Conservation (phyloP, 2,329 filamentous ascomycete genomes). For the Aspergillus quadrilineatus region DNA sequence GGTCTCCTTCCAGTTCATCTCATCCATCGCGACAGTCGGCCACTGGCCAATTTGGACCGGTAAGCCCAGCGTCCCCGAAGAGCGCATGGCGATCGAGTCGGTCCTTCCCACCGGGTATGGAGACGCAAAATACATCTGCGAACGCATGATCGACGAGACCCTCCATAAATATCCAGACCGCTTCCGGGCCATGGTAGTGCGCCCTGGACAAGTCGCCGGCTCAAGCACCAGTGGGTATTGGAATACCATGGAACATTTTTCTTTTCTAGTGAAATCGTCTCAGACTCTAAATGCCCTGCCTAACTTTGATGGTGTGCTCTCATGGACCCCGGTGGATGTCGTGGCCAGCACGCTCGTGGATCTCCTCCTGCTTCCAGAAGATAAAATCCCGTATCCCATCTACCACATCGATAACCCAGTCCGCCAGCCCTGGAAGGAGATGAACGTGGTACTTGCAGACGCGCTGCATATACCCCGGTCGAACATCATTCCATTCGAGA, state of each 20-base stretch:
- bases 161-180: constrained; percentile 42
- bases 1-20: constrained; percentile 42
- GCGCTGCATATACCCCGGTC: constrained; percentile 31
- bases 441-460: constrained; percentile 35
- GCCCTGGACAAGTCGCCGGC: constrained; percentile 56
- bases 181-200: constrained; percentile 48
- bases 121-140: constrained; percentile 55
- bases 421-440: constrained; percentile 42
- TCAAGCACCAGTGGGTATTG: constrained; percentile 52
- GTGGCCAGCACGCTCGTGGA: constrained; percentile 38
- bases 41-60: background rate
- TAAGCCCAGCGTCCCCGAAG: constrained; percentile 44
- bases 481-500: constrained; percentile 35
- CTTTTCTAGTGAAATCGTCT: constrained; percentile 52
- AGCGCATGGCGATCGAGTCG: constrained; percentile 38
- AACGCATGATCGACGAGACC: constrained; percentile 52
- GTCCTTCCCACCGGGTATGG: constrained; percentile 51
- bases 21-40: constrained; percentile 44
- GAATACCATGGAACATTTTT: constrained; percentile 55
- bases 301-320: constrained; percentile 41
- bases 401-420: constrained; percentile 51
- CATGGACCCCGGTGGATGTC: constrained; percentile 51
- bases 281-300: constrained; percentile 49
- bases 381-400: constrained; percentile 28
- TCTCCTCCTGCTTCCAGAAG: constrained; percentile 23